These are phyloP conservation scores for Sporothrix phasma DNA, from an alignment of 2,329 filamentous ascomycete species.

Conservation along the genomic window DNA sequence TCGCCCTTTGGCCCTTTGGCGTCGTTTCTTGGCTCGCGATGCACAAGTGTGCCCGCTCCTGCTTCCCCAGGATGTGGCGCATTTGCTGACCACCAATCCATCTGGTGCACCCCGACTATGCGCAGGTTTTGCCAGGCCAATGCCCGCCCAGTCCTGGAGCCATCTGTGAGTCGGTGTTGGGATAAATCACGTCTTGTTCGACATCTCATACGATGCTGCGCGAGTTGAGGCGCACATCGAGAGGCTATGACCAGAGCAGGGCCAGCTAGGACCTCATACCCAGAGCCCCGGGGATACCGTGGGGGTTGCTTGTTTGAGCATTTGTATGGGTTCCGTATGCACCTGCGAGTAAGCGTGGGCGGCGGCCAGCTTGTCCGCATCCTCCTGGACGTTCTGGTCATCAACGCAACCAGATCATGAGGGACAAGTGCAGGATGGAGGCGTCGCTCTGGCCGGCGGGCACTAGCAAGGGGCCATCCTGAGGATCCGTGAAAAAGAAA, in stretches of 20 bases:
- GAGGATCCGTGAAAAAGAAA: neutral
- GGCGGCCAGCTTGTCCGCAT: neutral
- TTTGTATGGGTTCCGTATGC: neutral
- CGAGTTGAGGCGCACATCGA: neutral
- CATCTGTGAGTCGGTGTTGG: no score
- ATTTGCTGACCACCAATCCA: neutral
- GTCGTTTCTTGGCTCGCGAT: neutral
- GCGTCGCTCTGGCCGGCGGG: constrained; percentile 9
- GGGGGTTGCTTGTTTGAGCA: constrained; percentile 2
- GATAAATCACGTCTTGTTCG: no score
- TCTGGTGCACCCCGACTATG: neutral
- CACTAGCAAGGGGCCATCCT: neutral
- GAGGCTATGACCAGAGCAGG: neutral
- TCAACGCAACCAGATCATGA: neutral
- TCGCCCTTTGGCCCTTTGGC: no score
- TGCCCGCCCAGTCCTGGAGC: neutral
- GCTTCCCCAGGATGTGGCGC: neutral
- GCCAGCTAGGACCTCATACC: neutral
- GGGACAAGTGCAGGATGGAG: neutral
- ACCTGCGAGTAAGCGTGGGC: neutral
- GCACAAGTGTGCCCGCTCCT: neutral
- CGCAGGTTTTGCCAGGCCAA: neutral
- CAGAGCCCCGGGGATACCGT: neutral
- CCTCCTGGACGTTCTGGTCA: no score
- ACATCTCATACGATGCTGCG: no score